Conservation (phyloP, 23 red algal species). For the Agarophyton chilense region DNA sequence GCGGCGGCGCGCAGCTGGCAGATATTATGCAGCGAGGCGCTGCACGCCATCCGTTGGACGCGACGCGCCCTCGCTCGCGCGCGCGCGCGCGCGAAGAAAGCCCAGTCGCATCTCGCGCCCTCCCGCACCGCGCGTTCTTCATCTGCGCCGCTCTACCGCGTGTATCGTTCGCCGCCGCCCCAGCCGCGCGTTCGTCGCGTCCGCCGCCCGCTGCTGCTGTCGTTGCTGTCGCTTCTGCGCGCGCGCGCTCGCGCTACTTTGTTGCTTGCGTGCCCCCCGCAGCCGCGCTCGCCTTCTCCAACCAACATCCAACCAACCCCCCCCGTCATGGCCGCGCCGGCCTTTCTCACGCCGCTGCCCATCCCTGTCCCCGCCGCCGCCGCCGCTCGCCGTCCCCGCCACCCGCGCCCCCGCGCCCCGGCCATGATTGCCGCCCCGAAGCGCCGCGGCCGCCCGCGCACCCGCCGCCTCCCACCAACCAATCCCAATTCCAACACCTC, state of each 20-base stretch:
- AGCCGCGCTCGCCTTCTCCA: not conserved
- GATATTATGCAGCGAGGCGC: constrained; percentile 17
- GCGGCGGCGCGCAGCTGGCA: not conserved
- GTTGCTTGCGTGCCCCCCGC: too few species aligned
- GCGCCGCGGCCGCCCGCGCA: constrained; percentile 36
- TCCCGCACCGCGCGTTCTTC: not conserved
- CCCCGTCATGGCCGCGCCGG: too few species aligned
- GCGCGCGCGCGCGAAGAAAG: not conserved
- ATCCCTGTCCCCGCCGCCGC: not conserved
- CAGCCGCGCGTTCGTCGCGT: not conserved
- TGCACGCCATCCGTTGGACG: constrained; percentile 10
- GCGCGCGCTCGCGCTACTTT: too few species aligned
- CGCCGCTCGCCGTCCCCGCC: not conserved
- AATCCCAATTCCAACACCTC: not conserved
- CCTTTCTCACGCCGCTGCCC: too few species aligned
- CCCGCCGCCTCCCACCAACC: constrained; percentile 6
- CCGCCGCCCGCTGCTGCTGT: not conserved
- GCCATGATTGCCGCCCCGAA: constrained; percentile 60
- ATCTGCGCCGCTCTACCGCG: not conserved
- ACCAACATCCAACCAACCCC: too few species aligned
- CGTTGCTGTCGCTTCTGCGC: too few species aligned
- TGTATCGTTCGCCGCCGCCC: not conserved
- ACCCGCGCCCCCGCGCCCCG: not conserved
- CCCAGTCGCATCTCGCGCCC: not conserved
- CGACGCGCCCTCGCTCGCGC: not conserved